Evolutionary conservation across 2,329 filamentous ascomycete genomes (phyloP), one percentile per base, ranked within the genome.

Genomic region (Fusarium oligoseptatum): DNA sequence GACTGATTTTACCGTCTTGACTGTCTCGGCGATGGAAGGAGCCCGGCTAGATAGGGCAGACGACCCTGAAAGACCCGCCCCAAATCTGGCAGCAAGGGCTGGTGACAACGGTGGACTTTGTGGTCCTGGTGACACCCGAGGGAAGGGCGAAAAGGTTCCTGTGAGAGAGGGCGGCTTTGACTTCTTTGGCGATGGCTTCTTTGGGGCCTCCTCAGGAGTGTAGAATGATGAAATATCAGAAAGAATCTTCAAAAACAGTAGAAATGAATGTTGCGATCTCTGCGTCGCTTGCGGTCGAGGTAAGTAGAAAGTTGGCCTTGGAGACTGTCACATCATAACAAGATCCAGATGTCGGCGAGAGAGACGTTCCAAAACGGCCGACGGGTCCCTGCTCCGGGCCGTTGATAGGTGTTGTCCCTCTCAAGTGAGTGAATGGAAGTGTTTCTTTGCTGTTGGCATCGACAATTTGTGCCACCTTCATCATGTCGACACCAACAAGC

Each of bases 381-480:
- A 78, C 50, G 55, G 71, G 75, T 43, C 65, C 70, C 41, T 79
- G 76, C 2, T 80, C 74, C 39, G 78, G 74, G 32, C 71, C 77
- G 17, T 71, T 78, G 39, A 82, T 78, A 7, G 80, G 72, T 17
- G 69, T 81, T 20, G 73, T 77, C 0, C 83, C 84, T 5, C 83
- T 81, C n/a, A 85, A 76, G 45, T 85, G 83, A 3, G 79, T 84
- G 66, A 85, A 85, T 0, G 83, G 82, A 2, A 81, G 74, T 6
- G 79, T 74, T 9, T 84, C 82, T 27, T 80, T 80, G 69, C 81
- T 82, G 17, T 83, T 82, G 11, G 86, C 79, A 68, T 88, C 83
- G 11, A 92, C 79, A 39, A 92, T 87, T 12, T 89, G 89, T 4
- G 88, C 89, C 7, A 92, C 85, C 77, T 89, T 91, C 81, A 92